Base-by-base conservation (phyloP, 2,329 filamentous ascomycete genomes). In the Aspergillus hortae region DNA sequence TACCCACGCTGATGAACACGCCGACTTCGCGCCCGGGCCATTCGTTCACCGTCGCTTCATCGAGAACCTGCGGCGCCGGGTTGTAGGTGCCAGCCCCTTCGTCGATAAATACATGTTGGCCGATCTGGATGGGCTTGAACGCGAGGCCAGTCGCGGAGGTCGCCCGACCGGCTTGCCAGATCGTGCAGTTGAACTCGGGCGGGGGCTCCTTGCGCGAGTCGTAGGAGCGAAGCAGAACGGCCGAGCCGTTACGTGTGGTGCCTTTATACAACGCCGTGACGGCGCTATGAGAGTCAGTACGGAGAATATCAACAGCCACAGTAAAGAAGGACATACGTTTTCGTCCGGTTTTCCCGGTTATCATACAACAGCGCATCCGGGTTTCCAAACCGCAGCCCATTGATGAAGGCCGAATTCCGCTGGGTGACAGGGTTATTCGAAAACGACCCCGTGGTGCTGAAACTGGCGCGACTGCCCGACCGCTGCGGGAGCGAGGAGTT, bases 141-240 rank as follows among this genome's bases (percentile, higher is more conserved):
- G 94, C 94, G 41, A 96, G 78, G 0, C 89, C 90, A 1, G 92
- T 94, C 1, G 94, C 90, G 48, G 83, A 90, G 1, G 94, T 99
- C n/a, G 94, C 94, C 54, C 94, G 85, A 10, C 94, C 94, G 4
- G 94, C 94, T 74, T 99, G 87, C 94, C 94, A 99, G 52, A 99
- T 94, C 43, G 87, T 95, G 72, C 92, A 96, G 66, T 96, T 89
- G 56, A 90, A 92, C 69, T 96, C 92, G 2, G 92, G 89, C 0
- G 91, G 83, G 0, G 92, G 88, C 69, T 97, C 94, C 70, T 88
- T 90, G 63, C 92, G 83, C 14, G 94, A 97, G 69, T 97, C 92
- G 72, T 99, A 99, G 2, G 92, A 97, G 59, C 94, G 87, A 50
- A 99, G 77, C 53, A 97, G 72, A 7, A 86, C 86, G 2, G 92